A percentile compares a stretch with the other conserved stretches of the same genome.
phyloP scores from a whole-genome alignment of 2,329 filamentous ascomycete species.

The Neonectria ditissima region DNA sequence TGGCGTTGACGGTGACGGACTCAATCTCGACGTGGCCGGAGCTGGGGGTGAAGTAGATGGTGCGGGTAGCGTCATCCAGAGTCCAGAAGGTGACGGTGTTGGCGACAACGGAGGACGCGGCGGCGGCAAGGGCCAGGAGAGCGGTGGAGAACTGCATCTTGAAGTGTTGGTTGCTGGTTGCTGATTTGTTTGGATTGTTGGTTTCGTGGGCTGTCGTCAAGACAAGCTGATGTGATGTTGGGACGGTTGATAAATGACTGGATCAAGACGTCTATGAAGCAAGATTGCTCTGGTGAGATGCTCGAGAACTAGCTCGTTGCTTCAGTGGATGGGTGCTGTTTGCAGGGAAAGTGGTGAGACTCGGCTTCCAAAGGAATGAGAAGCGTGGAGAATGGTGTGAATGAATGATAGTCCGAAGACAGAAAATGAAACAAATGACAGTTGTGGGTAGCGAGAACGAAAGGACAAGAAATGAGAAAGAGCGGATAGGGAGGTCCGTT shows the following conservation, averaged over 20 bases:
- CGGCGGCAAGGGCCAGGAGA: slow-evolving; percentile 57
- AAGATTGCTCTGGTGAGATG: slow-evolving; percentile 29
- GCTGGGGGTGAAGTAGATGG: slow-evolving; percentile 63
- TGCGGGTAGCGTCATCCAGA: slow-evolving; percentile 64
- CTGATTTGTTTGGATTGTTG: slow-evolving; percentile 22
- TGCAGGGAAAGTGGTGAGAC: slow-evolving; percentile 38
- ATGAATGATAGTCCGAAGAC: slow-evolving; percentile 48
- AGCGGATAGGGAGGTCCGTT: slow-evolving; percentile 41
- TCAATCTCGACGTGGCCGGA: slow-evolving; percentile 51
- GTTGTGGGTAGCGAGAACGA: slow-evolving; percentile 34
- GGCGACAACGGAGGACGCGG: slow-evolving; percentile 57
- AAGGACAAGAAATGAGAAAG: slow-evolving; percentile 23
- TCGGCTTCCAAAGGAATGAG: slow-evolving; percentile 49
- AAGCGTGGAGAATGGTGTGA: slow-evolving; percentile 41
- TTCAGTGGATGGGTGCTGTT: slow-evolving; percentile 28
- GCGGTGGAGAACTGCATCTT: slow-evolving; percentile 67
- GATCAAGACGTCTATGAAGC: slow-evolving; percentile 33
- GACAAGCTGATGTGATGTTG: slow-evolving; percentile 36
- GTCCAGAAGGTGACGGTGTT: slow-evolving; percentile 69
- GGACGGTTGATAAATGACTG: slow-evolving; percentile 43
- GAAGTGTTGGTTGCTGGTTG: slow-evolving; percentile 43
- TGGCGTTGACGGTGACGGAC: slow-evolving; percentile 54
- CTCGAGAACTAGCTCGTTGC: slow-evolving; percentile 46
- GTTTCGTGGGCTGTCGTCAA: slow-evolving; percentile 42
- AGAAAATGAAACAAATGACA: slow-evolving; percentile 41